Evolutionary conservation across 805 yeast genomes (phyloP).

Genomic region (Candida alai): DNA sequence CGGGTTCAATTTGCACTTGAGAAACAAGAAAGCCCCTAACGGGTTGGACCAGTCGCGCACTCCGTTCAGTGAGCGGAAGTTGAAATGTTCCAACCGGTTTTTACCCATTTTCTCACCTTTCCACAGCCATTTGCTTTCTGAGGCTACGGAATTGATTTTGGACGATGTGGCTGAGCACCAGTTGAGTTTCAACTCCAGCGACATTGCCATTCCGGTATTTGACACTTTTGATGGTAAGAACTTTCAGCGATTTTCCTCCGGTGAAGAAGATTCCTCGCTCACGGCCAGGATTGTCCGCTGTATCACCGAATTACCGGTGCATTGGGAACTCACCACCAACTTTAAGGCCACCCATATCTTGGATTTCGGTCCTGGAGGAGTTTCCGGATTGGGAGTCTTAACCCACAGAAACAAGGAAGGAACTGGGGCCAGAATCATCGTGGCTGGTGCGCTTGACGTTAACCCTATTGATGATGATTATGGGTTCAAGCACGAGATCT

Average conservation of each 20-base stretch:
- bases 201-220: conserved; percentile 78
- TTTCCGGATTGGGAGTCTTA: conserved; percentile 91
- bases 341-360: conserved; percentile 82
- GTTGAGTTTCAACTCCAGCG: conserved; percentile 51
- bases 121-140: conserved; percentile 82
- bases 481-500: conserved; percentile 94
- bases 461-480: conserved; percentile 68
- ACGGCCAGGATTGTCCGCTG: conserved; percentile 71
- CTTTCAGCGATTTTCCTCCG: conserved; percentile 46
- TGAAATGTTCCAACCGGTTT: conserved; percentile 89
- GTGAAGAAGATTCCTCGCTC: conserved; percentile 43
- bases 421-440: conserved; percentile 90
- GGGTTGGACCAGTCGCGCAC: conserved; percentile 95
- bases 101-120: conserved; percentile 95
- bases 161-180: conserved; percentile 58
- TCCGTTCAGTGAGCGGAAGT: conserved; percentile 90
- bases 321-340: conserved; percentile 89
- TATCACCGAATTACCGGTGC: conserved; percentile 84
- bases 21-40: conserved; percentile 91
- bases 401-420: conserved; percentile 99
- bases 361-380: conserved; percentile 99
- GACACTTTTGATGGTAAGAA: conserved; percentile 87
- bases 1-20: conserved; percentile 87
- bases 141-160: conserved; percentile 64
- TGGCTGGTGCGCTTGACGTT: conserved; percentile 86